Base-by-base conservation (phyloP, 345 rosid species). In the Boechera divaricarpa region DNA sequence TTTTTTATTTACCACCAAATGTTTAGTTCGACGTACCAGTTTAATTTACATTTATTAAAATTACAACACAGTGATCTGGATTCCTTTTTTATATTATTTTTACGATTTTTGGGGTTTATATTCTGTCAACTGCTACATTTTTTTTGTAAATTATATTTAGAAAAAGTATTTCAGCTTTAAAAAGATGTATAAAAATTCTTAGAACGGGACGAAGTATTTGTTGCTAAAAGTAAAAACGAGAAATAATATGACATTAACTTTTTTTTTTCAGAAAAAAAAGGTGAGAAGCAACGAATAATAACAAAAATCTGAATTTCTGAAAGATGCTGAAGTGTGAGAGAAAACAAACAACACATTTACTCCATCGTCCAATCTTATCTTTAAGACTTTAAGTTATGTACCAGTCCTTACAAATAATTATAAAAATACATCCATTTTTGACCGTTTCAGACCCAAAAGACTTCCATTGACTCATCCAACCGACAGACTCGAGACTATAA, bases 271-370 rank as follows among this genome's bases (percentile, higher is more conserved):
- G 35, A 2, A 18, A 5, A 16, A 28, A 28, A 47, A 49, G 45
- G 26, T 57, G 48, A 65, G 52, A 71, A 71, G 49, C 28, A 64
- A 57, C 48, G 42, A 71, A 64, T 57, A 64, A 10, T 72, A 78
- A 31, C 56, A 66, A 73, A 72, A 38, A 66, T 58, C 33, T 60
- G 42, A 10, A 39, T 38, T 38, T 38, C 42, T 39, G 47, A 59
- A 72, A 51, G 33, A 13, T 51, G 69, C 58, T 72, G 81, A 78
- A 78, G 81, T 78, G 81, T 73, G 35, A 26, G 65, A 73, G 59
- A 18, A 61, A 52, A 67, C 63, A 78, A 18, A 73, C 18, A 67
- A 66, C 15, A 71, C 55, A 77, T 24, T 28, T 78, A 78, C 77
- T 72, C 81, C 69, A 72, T 66, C 81, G 39, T 51, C 67, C 41